Conservation (phyloP, 345 rosid species). For the Conringia planisiliqua region DNA sequence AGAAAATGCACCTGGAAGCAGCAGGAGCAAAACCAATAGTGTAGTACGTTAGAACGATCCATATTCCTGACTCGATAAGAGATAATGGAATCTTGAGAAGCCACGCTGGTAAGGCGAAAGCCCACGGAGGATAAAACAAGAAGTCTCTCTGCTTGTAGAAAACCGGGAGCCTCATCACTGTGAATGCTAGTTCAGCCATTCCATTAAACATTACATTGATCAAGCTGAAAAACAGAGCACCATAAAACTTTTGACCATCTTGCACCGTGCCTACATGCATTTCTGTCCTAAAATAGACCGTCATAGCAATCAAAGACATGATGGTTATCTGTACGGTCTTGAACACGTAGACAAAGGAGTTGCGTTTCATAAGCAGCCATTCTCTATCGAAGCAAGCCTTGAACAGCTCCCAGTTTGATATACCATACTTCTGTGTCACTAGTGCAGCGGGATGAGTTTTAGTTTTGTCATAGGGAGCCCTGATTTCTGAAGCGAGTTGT, state of each 20-base stretch:
- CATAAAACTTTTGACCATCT: conserved; percentile 49
- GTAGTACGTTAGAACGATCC: conserved; percentile 64
- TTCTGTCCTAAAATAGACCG: conserved; percentile 56
- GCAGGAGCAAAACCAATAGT: conserved; percentile 67
- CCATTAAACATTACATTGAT: conserved; percentile 66
- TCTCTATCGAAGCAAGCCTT: conserved; percentile 68
- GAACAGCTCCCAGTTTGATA: conserved; percentile 63
- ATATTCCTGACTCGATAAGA: conserved; percentile 54
- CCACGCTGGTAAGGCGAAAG: conserved; percentile 60
- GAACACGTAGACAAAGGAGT: conserved; percentile 52
- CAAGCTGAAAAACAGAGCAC: conserved; percentile 59
- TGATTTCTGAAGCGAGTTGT: conserved; percentile 42
- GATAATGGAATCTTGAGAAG: conserved; percentile 65
- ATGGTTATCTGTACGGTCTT: conserved; percentile 55
- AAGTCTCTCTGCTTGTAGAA: conserved; percentile 72
- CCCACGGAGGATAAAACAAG: conserved; percentile 70
- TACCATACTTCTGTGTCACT: conserved; percentile 63
- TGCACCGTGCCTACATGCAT: conserved; percentile 43
- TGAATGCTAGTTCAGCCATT: conserved; percentile 59
- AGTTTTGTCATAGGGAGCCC: conserved; percentile 53
- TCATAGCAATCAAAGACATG: conserved; percentile 48
- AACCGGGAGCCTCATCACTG: conserved; percentile 58
- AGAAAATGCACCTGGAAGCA: conserved; percentile 45
- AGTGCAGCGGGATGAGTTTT: conserved; percentile 62
- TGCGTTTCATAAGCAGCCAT: conserved; percentile 70